phyloP scores from a whole-genome alignment of 805 yeast species.

The Saccharomycodes ludwigii region DNA sequence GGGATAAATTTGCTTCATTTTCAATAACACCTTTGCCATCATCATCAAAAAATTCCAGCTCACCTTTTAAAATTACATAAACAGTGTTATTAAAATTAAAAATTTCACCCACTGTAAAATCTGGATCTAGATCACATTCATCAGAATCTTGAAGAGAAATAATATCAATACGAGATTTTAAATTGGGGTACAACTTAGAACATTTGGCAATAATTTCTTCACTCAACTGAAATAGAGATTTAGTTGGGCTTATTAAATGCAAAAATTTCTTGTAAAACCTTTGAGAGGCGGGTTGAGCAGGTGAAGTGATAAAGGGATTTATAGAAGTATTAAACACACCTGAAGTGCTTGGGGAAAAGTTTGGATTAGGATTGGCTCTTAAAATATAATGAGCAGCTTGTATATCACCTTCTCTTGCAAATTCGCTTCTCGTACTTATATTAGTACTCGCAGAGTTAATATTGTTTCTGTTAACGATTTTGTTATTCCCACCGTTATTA shows the following conservation, averaged over 20 bases:
- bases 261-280: slow-evolving; percentile 57
- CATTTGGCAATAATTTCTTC: slow-evolving; percentile 45
- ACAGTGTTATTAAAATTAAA: slow-evolving; percentile 40
- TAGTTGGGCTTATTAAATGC: slow-evolving; percentile 42
- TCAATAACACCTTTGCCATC: slow-evolving; percentile 1
- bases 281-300: too few species aligned
- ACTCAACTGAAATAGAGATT: slow-evolving; percentile 36
- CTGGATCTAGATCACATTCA: slow-evolving; percentile 72
- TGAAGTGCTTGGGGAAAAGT: too few species aligned
- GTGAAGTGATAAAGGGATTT: too few species aligned
- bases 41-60: slow-evolving; percentile 19
- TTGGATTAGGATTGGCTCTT: too few species aligned
- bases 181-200: slow-evolving; percentile 49
- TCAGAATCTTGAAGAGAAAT: slow-evolving; percentile 54
- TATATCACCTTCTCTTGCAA: too few species aligned
- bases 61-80: slow-evolving; percentile 32
- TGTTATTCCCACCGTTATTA: too few species aligned
- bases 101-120: slow-evolving; percentile 51
- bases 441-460: too few species aligned
- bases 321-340: too few species aligned
- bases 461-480: too few species aligned
- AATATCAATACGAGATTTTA: slow-evolving; percentile 39
- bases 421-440: too few species aligned
- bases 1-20: slow-evolving; percentile 5
- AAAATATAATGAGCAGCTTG: too few species aligned